Percentiles rank a stretch among this genome's conserved stretches.
These are phyloP conservation scores for Mycena maculata DNA, from an alignment of 768 basidiomycete species.

Conservation along the genomic window DNA sequence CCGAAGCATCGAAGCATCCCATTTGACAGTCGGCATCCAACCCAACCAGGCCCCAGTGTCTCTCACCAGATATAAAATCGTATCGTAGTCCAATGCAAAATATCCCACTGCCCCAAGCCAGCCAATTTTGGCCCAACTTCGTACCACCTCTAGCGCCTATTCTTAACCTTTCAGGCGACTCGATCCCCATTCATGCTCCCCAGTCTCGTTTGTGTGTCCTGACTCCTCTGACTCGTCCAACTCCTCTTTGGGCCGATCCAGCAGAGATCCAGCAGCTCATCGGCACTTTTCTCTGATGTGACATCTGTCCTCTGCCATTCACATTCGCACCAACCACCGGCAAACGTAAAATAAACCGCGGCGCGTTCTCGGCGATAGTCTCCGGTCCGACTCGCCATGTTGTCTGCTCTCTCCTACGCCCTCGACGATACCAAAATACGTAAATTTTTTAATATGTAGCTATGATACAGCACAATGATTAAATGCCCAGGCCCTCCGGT, in stretches of 20 bases:
- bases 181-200: not conserved
- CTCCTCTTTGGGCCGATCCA: slow-evolving; percentile 30
- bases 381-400: not conserved
- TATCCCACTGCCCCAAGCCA: not conserved
- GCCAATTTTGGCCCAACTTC: slow-evolving; percentile 6
- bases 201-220: not conserved
- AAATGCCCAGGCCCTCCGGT: not conserved
- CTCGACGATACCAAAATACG: too few species aligned
- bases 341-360: slow-evolving; percentile 24
- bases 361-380: slow-evolving; percentile 17
- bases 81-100: not conserved
- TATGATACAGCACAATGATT: slow-evolving; percentile 16
- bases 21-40: too few species aligned
- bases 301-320: slow-evolving; percentile 29
- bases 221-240: slow-evolving; percentile 4
- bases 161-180: slow-evolving; percentile 20
- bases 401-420: too few species aligned
- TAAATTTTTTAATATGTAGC: slow-evolving; percentile 14
- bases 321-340: slow-evolving; percentile 29
- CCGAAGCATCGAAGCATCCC: not conserved
- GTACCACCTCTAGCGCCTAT: slow-evolving; percentile 19
- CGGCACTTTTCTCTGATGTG: slow-evolving; percentile 26
- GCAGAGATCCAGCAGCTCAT: slow-evolving; percentile 14
- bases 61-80: not conserved
- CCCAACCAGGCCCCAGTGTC: not conserved